Evolutionary conservation across 352 stramenopile genomes (phyloP).

Genomic region (Pythium rhizo-oryzae): DNA sequence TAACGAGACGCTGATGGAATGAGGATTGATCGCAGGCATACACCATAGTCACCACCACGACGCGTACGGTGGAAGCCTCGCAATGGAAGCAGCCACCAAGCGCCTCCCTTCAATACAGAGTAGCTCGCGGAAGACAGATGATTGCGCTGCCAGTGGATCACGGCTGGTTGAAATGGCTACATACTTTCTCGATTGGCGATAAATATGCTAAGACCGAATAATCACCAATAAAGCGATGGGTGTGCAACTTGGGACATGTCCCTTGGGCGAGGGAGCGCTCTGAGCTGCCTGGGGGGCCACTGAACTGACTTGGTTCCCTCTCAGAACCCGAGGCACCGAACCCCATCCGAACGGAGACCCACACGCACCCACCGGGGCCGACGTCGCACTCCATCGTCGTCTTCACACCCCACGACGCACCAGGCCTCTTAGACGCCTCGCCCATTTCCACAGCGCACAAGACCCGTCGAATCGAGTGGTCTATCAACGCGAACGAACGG

Average conservation of each 20-base stretch:
- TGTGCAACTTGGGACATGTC: constrained; percentile 12
- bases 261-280: neutral
- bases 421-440: neutral
- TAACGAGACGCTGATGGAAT: too few species aligned
- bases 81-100: too few species aligned
- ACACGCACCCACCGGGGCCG: neutral
- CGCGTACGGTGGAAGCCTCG: too few species aligned
- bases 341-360: neutral
- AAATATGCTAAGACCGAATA: neutral
- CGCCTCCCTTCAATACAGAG: neutral
- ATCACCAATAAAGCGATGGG: constrained; percentile 9
- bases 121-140: neutral
- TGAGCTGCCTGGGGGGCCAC: neutral
- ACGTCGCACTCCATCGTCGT: too few species aligned
- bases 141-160: constrained; percentile 6
- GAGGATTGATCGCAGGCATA: too few species aligned
- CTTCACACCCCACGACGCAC: too few species aligned
- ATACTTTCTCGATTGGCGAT: constrained; percentile 17
- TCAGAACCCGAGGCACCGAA: constrained; percentile 26
- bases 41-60: too few species aligned
- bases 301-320: constrained; percentile 3
- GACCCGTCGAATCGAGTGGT: neutral
- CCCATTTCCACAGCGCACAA: neutral
- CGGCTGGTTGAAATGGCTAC: constrained; percentile 23
- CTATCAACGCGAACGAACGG: neutral